Evolutionary conservation across 2,329 filamentous ascomycete genomes (phyloP), one percentile per base, ranked within the genome.

Genomic region (Fusarium tuaranense): DNA sequence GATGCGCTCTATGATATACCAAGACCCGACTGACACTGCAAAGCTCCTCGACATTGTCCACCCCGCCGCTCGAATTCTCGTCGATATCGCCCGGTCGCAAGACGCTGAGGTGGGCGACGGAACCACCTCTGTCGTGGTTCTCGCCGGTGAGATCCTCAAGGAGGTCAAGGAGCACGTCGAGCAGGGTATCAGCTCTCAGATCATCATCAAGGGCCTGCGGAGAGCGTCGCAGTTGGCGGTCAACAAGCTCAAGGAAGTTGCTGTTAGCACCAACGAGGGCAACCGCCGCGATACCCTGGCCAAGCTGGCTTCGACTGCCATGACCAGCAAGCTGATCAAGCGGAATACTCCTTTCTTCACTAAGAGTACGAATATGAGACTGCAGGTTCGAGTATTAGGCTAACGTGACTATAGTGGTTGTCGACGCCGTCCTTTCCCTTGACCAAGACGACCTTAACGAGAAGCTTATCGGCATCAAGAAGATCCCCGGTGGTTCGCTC

Each of bases 261-360:
- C 95, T 58, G 91, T 98, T 77, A 92, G 92, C 85, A 95, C 95
- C 65, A 90, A 91, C 77, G 95, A 97, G 83, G 90, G 88, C 69
- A 96, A 94, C 85, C 93, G 93, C 85, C 91, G 94, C 78, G 95
- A 98, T 79, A 98, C 95, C 48, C 89, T 99, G 71, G 86, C 88
- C 83, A 97, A 98, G 86, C 88, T 99, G 78, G 97, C 97, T 34
- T 95, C 91, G 39, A 99, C 97, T 32, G 97, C 97, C 78, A 99
- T 99, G 97, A 98, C 95, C 84, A 98, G 95, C 90, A 99, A 99
- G 89, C 88, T 99, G 79, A 98, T 99, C 83, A 97, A 98, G 90
- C 91, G 96, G 81, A 98, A 99, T 87, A 94, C 97, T 36, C 91
- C 91, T 5, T 99, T 98, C 85, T 99, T 99, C 87, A 98, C 97